Percentiles rank a stretch among this genome's conserved stretches.
Evolutionary conservation across 2,329 filamentous ascomycete species (phyloP).

Genomic region (Ceratocystis ficicola): DNA sequence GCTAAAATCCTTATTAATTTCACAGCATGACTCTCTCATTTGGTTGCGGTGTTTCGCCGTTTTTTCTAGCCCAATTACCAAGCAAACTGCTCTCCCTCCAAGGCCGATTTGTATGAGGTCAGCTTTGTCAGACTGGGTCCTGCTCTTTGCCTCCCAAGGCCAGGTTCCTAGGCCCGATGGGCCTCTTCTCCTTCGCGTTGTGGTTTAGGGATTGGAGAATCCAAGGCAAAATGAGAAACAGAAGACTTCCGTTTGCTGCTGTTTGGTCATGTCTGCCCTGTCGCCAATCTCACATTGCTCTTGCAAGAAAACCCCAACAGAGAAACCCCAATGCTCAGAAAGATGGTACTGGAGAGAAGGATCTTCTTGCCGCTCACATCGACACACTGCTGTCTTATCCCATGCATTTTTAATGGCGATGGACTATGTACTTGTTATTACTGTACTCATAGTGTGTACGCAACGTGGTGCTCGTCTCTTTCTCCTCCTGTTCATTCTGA

Average conservation of each 20-base stretch:
- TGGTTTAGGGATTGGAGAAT: too few relatives aligned
- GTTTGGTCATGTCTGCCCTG: not conserved
- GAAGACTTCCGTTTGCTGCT: not conserved
- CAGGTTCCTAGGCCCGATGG: not conserved
- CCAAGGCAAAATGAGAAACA: not conserved
- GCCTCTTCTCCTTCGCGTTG: not conserved
- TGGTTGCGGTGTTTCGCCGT: not conserved
- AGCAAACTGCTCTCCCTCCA: not conserved
- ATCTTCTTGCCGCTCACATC: not conserved
- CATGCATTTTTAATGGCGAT: not conserved
- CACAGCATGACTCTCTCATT: not conserved
- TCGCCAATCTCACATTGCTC: conserved; percentile 1
- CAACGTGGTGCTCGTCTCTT: not conserved
- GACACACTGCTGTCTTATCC: not conserved
- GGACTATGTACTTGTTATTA: too few relatives aligned
- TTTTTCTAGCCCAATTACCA: not conserved
- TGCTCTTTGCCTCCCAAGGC: not conserved
- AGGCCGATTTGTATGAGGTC: not conserved
- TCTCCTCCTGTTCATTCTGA: not conserved
- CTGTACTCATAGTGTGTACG: not conserved
- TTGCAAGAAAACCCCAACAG: not conserved
- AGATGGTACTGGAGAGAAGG: not conserved
- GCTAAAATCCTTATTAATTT: not conserved
- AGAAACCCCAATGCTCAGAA: too few relatives aligned
- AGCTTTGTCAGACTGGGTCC: not conserved